Evolutionary conservation across 768 basidiomycete species (phyloP).

Genomic region (Gymnopilus dilepis): DNA sequence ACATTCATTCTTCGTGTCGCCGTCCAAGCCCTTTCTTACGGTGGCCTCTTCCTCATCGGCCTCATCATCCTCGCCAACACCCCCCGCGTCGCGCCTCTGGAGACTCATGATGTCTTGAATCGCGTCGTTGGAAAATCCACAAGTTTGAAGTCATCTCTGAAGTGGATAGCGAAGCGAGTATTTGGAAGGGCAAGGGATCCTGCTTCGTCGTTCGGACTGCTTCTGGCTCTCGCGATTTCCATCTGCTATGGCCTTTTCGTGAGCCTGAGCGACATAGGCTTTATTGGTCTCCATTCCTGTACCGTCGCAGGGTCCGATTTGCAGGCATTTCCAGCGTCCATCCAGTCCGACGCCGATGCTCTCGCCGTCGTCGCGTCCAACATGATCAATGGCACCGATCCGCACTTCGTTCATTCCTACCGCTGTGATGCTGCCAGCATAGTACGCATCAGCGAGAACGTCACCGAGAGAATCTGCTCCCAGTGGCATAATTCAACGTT

Average conservation of each 20-base stretch:
- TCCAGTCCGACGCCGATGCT: slow-evolving; percentile 17
- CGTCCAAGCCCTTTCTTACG: slow-evolving; percentile 29
- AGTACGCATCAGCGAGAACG: slow-evolving; percentile 8
- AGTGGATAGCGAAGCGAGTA: slow-evolving; percentile 27
- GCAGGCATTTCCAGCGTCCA: slow-evolving; percentile 25
- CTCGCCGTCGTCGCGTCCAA: slow-evolving; percentile 3
- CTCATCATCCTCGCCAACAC: slow-evolving; percentile 25
- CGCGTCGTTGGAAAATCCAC: slow-evolving; percentile 24
- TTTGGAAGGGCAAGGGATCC: slow-evolving; percentile 20
- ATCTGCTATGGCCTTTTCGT: slow-evolving; percentile 15
- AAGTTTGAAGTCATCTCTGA: slow-evolving; percentile 15
- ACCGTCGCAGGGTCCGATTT: slow-evolving; percentile 18
- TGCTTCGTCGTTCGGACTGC: slow-evolving; percentile 18
- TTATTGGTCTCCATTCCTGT: slow-evolving; percentile 11
- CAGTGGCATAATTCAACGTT: slow-evolving; percentile 31
- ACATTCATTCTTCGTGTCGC: slow-evolving; percentile 30
- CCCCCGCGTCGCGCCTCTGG: slow-evolving; percentile 27
- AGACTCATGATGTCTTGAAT: slow-evolving; percentile 29
- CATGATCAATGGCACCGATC: slow-evolving; percentile 5
- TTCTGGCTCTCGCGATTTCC: slow-evolving; percentile 24
- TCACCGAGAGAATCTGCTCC: slow-evolving; percentile 21
- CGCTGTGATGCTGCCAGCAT: slow-evolving; percentile 6
- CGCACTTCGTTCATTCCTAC: background rate
- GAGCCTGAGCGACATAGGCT: slow-evolving; percentile 11
- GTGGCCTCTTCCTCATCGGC: slow-evolving; percentile 25